Evolutionary conservation across 2,329 filamentous ascomycete genomes (phyloP).

Genomic region (Pseudogymnoascus sp.): DNA sequence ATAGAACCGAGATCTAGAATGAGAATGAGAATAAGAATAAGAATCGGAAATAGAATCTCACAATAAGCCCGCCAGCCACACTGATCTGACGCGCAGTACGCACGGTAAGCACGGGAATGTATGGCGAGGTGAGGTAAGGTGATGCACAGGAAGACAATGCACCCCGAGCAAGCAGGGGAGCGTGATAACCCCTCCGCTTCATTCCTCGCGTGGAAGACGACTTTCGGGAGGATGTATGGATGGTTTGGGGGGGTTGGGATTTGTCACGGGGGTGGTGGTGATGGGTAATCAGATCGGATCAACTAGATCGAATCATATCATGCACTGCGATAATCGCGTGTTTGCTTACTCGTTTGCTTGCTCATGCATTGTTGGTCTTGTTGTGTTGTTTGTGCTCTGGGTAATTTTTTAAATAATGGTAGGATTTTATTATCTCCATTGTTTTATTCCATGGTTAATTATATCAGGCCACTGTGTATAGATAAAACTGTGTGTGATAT

Average conservation of each 20-base stretch:
- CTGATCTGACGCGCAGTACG: not conserved
- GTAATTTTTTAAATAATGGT: not conserved
- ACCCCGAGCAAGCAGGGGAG: not conserved
- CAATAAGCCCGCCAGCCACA: not conserved
- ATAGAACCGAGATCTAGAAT: not conserved
- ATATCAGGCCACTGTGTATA: not conserved
- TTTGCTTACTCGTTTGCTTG: not conserved
- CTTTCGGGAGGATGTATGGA: not conserved
- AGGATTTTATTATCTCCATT: no score
- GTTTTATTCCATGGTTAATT: no score
- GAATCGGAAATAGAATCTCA: not conserved
- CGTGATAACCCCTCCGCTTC: no score
- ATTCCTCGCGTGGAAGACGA: not conserved
- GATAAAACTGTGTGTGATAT: not conserved
- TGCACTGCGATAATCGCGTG: not conserved
- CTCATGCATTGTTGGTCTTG: not conserved
- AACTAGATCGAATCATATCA: not conserved
- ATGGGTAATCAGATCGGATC: not conserved
- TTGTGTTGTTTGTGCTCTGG: not conserved
- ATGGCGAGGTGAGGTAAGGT: not conserved
- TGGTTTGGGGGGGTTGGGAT: not conserved
- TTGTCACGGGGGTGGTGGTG: not conserved
- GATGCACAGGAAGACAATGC: not conserved
- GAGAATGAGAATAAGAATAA: not conserved
- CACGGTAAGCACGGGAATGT: not conserved